phyloP scores from a whole-genome alignment of 192 early-diverging fungal genomes.

The Spizellomyces punctatus region DNA sequence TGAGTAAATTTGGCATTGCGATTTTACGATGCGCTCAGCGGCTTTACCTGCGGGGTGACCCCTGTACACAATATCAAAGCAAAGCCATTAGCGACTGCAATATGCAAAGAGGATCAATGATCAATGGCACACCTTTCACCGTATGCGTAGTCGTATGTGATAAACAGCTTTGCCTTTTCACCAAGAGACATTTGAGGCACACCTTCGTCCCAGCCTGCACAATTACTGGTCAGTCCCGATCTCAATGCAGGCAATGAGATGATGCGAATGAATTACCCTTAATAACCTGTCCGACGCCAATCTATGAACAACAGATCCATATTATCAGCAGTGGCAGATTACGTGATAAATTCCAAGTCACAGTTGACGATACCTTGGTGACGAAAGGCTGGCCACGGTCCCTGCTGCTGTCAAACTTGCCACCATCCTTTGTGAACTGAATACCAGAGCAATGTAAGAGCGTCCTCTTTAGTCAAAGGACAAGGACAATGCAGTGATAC shows the following conservation, averaged over 20 bases:
- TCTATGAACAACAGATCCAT: conserved; percentile 24
- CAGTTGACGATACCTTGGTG: conserved; percentile 42
- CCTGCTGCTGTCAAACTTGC: conserved; percentile 85
- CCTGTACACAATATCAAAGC: not conserved
- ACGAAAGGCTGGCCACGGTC: conserved; percentile 85
- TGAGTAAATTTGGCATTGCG: not conserved
- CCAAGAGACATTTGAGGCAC: conserved; percentile 94
- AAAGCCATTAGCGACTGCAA: too few relatives aligned
- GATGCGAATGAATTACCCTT: conserved; percentile 44
- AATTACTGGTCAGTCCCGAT: not conserved
- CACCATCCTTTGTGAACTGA: conserved; percentile 56
- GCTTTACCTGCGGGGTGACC: conserved; percentile 29
- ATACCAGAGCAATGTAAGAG: not conserved
- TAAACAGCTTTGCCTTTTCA: conserved; percentile 81
- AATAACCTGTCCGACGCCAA: conserved; percentile 95
- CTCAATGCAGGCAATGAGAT: too few relatives aligned
- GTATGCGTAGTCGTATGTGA: conserved; percentile 51
- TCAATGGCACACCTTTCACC: conserved; percentile 16
- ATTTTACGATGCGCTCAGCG: not conserved
- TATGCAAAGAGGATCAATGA: not conserved
- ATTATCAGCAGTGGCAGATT: too few relatives aligned
- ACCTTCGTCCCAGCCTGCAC: conserved; percentile 72
- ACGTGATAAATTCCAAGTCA: not conserved
- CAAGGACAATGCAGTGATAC: not conserved
- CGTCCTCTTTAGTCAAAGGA: not conserved